These are phyloP conservation scores for Vitellaria paradoxa DNA, from an alignment of 179 eudicot genomes.

Conservation along the genomic window DNA sequence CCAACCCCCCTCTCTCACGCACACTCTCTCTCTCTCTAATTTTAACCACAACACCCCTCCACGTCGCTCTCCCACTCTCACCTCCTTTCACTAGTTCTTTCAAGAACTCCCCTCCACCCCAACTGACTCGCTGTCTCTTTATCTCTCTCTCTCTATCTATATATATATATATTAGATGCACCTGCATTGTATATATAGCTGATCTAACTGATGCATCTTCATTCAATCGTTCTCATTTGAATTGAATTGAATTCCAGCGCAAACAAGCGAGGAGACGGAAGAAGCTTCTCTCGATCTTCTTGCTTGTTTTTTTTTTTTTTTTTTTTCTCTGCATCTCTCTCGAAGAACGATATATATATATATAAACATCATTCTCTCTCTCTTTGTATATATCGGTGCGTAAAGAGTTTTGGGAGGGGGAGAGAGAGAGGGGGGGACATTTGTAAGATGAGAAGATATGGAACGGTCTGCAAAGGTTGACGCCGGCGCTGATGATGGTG, in stretches of 20 bases:
- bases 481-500: constrained; percentile 50
- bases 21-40: too few species aligned
- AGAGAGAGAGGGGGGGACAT: too few species aligned
- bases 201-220: background rate
- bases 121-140: background rate
- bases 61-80: background rate
- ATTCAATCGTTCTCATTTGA: background rate
- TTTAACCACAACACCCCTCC: background rate
- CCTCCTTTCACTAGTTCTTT: background rate
- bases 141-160: background rate
- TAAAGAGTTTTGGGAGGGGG: background rate
- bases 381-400: background rate
- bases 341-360: background rate
- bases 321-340: background rate
- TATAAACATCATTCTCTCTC: too few species aligned
- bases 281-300: constrained; percentile 4
- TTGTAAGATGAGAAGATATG: constrained; percentile 19
- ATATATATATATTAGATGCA: too few species aligned
- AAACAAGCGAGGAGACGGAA: constrained; percentile 11
- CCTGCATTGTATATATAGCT: background rate
- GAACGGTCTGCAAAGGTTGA: constrained; percentile 29
- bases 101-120: background rate
- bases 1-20: background rate
- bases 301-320: constrained; percentile 1
- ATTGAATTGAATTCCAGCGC: background rate